Base-by-base conservation (phyloP, 2,329 filamentous ascomycete species). In the Aspergillus novoparasiticus region DNA sequence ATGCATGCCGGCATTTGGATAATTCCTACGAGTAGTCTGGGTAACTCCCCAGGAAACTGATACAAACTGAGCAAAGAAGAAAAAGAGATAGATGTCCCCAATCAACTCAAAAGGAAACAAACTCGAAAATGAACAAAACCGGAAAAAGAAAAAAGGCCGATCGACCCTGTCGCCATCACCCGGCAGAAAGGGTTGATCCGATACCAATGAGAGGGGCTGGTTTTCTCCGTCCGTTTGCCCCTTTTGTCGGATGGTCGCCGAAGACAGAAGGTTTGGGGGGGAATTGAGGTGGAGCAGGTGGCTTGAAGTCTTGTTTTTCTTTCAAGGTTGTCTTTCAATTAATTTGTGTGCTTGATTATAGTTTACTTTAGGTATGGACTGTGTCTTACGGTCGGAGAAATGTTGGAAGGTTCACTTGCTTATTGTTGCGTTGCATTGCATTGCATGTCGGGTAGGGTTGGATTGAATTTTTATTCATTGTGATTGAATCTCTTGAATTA, bases 341-440 rank as follows among this genome's bases (percentile, higher is more conserved):
- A 48, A 28, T 26, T 48, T 11, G 12, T 12, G 21, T 48, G 10
- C 9, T 16, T 23, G 4, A 28, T 26, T 16, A 48, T 48, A 26
- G 21, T 48, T 48, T 50, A 16, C 14, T 16, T 10, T 19, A 19
- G 26, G 12, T 28, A 50, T 30, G 21, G 10, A 12, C 10, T 46
- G 14, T 46, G 43, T 48, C 11, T 6, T 28, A 48, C 21, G 45
- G 23, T 48, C 45, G 45, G 45, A 48, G 51, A 36, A 26, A 39
- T 55, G 34, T 55, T 39, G 51, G n/a, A n/a, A n/a, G 23, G 9
- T 19, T 54, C 3, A 16, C 28, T 34, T 53, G 19, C 32, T n/a
- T n/a, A 11, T 36, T 55, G 34, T 39, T 55, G 51, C 51, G 34
- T 39, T 55, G 51, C 51, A 55, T 55, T 51, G 48, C 48, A 51